Percentiles rank a stretch among this genome's conserved stretches.
Evolutionary conservation across 345 rosid species (phyloP).

Genomic region (Pistacia integerrima): DNA sequence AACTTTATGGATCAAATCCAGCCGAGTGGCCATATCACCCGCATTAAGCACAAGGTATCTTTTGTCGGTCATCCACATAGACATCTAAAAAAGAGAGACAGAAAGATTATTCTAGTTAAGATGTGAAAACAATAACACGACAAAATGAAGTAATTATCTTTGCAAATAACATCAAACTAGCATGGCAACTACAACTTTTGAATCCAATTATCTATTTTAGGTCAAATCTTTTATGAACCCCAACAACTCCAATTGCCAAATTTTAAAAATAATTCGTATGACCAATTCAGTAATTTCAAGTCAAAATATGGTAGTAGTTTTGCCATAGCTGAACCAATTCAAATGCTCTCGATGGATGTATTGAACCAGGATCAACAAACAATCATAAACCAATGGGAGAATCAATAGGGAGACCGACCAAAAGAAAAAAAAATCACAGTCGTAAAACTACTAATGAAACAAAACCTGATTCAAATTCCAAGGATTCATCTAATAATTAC

Average conservation of each 20-base stretch:
- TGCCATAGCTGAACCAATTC: not conserved
- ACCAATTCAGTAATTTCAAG: not conserved
- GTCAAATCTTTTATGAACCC: slow-evolving; percentile 7
- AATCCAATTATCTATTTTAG: not conserved
- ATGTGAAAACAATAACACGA: no score
- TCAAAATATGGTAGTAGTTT: not conserved
- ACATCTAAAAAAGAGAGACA: no score
- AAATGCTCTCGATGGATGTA: not conserved
- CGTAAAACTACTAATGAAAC: no score
- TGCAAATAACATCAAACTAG: no score
- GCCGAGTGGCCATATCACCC: slow-evolving; percentile 30
- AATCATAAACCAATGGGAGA: no score
- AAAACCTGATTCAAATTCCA: not conserved
- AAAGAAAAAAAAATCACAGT: no score
- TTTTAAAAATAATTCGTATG: no score
- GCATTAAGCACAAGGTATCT: slow-evolving; percentile 11
- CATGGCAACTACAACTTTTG: no score
- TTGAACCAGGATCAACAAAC: not conserved
- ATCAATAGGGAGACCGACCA: no score
- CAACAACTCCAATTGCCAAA: not conserved
- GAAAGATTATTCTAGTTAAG: no score
- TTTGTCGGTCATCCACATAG: slow-evolving; percentile 36
- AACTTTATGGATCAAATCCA: slow-evolving; percentile 45
- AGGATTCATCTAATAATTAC: not conserved
- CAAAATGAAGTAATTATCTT: no score